Evolutionary conservation across 305 asterid species (phyloP).

Genomic region (Fraxinus floribunda): DNA sequence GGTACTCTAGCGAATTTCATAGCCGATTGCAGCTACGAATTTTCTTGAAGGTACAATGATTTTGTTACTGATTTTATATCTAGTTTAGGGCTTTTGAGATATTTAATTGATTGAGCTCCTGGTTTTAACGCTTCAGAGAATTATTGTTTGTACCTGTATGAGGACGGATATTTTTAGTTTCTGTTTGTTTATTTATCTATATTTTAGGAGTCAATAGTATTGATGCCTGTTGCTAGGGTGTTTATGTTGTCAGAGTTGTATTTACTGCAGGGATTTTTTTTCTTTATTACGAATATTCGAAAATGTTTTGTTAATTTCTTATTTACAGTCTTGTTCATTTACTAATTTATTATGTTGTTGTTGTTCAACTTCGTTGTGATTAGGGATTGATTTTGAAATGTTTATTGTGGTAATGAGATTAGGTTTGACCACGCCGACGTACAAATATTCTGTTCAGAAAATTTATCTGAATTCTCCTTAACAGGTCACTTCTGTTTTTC

Average conservation of each 20-base stretch:
- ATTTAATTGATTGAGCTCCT: neutral
- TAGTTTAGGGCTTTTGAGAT: neutral
- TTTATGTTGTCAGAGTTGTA: neutral
- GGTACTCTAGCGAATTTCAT: neutral
- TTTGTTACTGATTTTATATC: neutral
- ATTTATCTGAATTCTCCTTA: neutral
- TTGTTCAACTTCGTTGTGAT: neutral
- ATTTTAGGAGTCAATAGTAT: neutral
- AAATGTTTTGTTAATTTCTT: neutral
- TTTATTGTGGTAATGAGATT: neutral
- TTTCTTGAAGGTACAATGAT: neutral
- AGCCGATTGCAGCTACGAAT: neutral
- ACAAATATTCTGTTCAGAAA: neutral
- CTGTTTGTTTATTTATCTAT: neutral
- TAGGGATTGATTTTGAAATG: neutral
- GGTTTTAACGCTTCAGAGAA: neutral
- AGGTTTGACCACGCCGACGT: neutral
- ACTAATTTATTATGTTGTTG: neutral
- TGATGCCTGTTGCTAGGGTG: neutral
- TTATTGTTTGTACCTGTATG: neutral
- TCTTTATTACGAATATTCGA: neutral
- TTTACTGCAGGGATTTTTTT: neutral
- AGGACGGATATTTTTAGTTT: neutral
- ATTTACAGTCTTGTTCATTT: neutral
- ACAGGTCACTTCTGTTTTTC: neutral